Conservation (phyloP, 75 land plant species). For the Picea glauca region DNA sequence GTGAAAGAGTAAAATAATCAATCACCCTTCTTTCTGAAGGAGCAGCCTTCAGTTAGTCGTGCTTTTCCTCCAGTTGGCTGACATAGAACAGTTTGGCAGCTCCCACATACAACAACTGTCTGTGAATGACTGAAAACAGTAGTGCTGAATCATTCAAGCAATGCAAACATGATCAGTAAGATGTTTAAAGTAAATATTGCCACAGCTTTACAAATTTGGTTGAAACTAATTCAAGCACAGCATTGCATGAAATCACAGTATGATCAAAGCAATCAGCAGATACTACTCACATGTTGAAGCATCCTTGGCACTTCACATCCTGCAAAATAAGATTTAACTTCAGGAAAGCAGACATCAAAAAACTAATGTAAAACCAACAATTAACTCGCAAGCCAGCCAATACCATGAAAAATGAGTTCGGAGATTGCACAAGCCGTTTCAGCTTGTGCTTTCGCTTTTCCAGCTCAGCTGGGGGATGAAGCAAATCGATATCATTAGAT, state of each 20-base stretch:
- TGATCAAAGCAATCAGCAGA: constrained; percentile 7
- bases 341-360: background rate
- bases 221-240: background rate
- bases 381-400: background rate
- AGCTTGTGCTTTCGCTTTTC: constrained; percentile 88
- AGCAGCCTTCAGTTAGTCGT: constrained; percentile 75
- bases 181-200: background rate
- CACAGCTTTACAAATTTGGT: background rate
- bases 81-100: constrained; percentile 67
- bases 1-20: constrained; percentile 4
- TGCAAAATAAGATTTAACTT: background rate
- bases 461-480: constrained; percentile 84
- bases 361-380: background rate
- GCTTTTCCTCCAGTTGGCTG: constrained; percentile 86
- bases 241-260: background rate
- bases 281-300: constrained; percentile 41
- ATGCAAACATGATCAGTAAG: background rate
- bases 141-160: constrained; percentile 37
- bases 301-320: constrained; percentile 49
- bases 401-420: constrained; percentile 92
- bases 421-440: constrained; percentile 80
- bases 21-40: constrained; percentile 70
- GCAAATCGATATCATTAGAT: constrained; percentile 77
- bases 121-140: constrained; percentile 80
- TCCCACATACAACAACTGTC: constrained; percentile 68